Base-by-base conservation (phyloP, 2,329 filamentous ascomycete species). In the Plenodomus biglobosus region DNA sequence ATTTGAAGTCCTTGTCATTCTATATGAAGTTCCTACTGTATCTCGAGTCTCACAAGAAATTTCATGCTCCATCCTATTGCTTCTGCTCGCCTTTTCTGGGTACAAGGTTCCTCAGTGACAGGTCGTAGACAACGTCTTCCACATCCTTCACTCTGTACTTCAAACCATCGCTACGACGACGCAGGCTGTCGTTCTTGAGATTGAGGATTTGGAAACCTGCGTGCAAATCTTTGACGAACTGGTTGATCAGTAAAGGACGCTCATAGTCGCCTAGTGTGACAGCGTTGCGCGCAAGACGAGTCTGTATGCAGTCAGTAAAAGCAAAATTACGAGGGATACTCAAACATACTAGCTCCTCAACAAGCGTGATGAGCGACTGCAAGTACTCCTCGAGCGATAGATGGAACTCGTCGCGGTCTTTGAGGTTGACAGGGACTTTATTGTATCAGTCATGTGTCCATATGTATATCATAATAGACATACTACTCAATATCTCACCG, bases 81-180 rank as follows among this genome's bases (percentile, higher is more conserved):
- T 44, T 48, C 42, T 52, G 42, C 22, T 52, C 48, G 15, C 40
- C 45, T 22, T 67, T 67, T 52, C 69, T 70, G 2, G 65, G 63
- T 11, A 95, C 80, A 66, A 97, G 72, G 42, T 94, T 92, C 50
- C 94, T 83, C 67, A 99, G 76, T 19, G 89, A 92, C 47, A 99
- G 76, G 71, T 99, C 94, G 68, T 99, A 99, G 42, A 97, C 92
- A 11, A 99, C 91, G 68, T 97, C 94, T 78, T 99, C 94, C 11
- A 96, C 90, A 71, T 95, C 92, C 80, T 97, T 99, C 65, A 99
- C 90, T 64, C 88, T 87, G 70, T 99, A 99, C 79, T 99, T 99
- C 73, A 99, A 88, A 4, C 87, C 88, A 75, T 99, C 94, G 46
- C 90, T 90, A 53, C 90, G 82, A 76, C 91, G 90, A 50, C 94